phyloP scores from a whole-genome alignment of 2,329 filamentous ascomycete species.

The Aspergillus aculeatinus region DNA sequence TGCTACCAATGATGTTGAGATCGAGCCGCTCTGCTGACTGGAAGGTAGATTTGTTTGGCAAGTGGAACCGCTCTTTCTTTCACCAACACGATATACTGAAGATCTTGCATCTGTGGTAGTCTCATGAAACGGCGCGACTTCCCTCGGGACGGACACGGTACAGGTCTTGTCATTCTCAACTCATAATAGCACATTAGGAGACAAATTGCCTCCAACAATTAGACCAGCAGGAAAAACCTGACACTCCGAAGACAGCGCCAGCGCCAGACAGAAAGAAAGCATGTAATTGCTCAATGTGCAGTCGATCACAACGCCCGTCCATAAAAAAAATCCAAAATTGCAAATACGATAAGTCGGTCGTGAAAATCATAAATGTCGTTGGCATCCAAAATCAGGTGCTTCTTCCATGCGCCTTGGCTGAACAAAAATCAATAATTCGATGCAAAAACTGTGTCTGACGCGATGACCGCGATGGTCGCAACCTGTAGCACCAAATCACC shows the following conservation, averaged over 20 bases:
- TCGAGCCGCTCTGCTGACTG: neutral
- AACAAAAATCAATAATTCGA: slow-evolving; percentile 13
- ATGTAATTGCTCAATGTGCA: neutral
- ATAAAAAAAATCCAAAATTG: neutral
- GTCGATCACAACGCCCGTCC: neutral
- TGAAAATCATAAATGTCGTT: neutral
- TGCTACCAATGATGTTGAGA: neutral
- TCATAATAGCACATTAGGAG: neutral
- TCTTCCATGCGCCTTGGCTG: neutral
- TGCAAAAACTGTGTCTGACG: slow-evolving; percentile 20
- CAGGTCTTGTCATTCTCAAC: neutral
- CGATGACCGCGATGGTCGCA: slow-evolving; percentile 22
- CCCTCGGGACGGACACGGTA: neutral
- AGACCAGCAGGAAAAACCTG: neutral
- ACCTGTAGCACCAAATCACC: slow-evolving; percentile 6
- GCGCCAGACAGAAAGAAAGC: neutral
- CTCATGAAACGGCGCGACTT: neutral
- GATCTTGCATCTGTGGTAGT: slow-evolving; percentile 37
- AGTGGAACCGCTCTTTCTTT: slow-evolving; percentile 72
- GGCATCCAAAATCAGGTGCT: neutral
- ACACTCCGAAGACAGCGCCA: neutral
- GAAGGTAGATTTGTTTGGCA: slow-evolving; percentile 69
- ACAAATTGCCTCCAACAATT: neutral
- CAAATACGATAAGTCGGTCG: neutral
- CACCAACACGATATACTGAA: slow-evolving; percentile 69